A percentile compares a stretch with the other conserved stretches of the same genome.
Conservation (phyloP, 169 alveolate genomes). For the Plasmodium berghei region DNA sequence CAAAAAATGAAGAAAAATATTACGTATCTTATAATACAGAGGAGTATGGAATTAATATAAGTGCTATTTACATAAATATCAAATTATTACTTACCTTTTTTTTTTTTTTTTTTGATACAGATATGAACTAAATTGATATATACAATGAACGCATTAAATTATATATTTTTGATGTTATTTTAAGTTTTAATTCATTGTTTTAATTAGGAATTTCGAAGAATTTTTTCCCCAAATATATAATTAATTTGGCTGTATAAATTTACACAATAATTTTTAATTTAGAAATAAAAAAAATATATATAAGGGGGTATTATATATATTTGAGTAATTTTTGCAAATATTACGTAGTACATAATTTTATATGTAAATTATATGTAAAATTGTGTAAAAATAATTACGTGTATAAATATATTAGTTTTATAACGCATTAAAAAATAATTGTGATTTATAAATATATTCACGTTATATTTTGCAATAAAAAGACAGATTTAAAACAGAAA, state of each 20-base stretch:
- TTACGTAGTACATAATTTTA: background rate
- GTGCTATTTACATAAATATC: background rate
- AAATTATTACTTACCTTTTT: background rate
- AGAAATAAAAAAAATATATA: conserved; percentile 5
- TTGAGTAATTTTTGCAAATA: background rate
- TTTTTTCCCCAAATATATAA: conserved; percentile 16
- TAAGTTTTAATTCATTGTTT: conserved; percentile 62
- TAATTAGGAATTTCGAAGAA: conserved; percentile 51
- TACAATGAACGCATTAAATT: background rate
- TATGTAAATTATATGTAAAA: background rate
- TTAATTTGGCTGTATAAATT: conserved; percentile 23
- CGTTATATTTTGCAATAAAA: background rate
- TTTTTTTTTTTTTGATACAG: conserved; percentile 2
- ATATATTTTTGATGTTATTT: conserved; percentile 26
- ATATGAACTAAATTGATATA: conserved; percentile 8
- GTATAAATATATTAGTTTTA: background rate
- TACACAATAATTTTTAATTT: conserved; percentile 13
- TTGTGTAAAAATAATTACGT: background rate
- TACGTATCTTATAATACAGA: conserved; percentile 21
- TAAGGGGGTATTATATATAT: conserved; percentile 3
- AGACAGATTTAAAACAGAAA: background rate
- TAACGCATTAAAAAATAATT: too few relatives aligned
- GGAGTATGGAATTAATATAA: conserved; percentile 2
- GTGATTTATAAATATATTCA: too few relatives aligned
- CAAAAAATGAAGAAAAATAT: conserved; percentile 12